A percentile compares a stretch with the other conserved stretches of the same genome.
Evolutionary conservation across 108 stramenopile genomes (phyloP).

Genomic region (Discostella stelligeroides): DNA sequence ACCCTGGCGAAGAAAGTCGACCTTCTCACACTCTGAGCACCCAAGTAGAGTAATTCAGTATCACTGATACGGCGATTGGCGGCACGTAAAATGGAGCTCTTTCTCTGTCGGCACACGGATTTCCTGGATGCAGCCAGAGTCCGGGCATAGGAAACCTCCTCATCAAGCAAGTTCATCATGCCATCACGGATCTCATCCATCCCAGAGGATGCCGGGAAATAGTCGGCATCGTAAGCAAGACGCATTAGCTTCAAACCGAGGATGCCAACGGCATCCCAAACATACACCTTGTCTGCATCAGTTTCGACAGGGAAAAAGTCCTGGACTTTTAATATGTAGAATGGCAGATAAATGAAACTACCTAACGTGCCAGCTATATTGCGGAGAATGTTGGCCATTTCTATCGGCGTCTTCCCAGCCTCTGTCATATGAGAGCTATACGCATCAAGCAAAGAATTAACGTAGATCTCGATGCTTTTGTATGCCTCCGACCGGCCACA

Average conservation of each 20-base stretch:
- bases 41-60: slow-evolving; percentile 10
- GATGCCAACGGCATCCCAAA: slow-evolving; percentile 31
- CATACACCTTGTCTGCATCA: slow-evolving; percentile 7
- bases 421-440: slow-evolving; percentile 29
- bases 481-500: slow-evolving; percentile 12
- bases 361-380: slow-evolving; percentile 32
- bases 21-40: slow-evolving; percentile 5
- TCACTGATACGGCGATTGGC: slow-evolving; percentile 33
- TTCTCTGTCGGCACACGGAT: slow-evolving; percentile 20
- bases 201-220: slow-evolving; percentile 15
- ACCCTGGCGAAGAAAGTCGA: too few relatives aligned
- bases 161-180: slow-evolving; percentile 13
- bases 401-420: slow-evolving; percentile 22
- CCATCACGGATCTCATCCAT: slow-evolving; percentile 10
- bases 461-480: slow-evolving; percentile 17
- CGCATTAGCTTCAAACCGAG: slow-evolving; percentile 40
- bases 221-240: slow-evolving; percentile 21
- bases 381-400: slow-evolving; percentile 17
- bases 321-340: slow-evolving; percentile 17
- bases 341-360: slow-evolving; percentile 21
- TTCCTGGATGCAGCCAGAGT: not conserved
- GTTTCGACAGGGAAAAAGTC: slow-evolving; percentile 30
- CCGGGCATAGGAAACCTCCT: slow-evolving; percentile 15
- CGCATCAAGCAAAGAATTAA: slow-evolving; percentile 27
- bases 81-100: slow-evolving; percentile 23